Evolutionary conservation across 371 early-diverging fungal genomes (phyloP).

Genomic region (Lichtheimia corymbifera): DNA sequence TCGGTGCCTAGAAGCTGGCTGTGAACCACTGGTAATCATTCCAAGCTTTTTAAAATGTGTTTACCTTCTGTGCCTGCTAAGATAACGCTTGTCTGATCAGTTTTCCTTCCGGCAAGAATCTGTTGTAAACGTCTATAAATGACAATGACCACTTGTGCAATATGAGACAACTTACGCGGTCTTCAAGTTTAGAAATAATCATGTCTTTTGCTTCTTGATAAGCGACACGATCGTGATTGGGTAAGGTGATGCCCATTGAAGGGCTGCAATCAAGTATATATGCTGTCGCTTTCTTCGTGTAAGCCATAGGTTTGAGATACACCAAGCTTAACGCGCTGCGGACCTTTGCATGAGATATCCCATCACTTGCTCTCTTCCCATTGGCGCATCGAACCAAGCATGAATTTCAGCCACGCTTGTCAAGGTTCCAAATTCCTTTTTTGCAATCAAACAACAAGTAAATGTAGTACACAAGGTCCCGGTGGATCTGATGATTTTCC

Average conservation of each 20-base stretch:
- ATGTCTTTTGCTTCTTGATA: conserved; percentile 49
- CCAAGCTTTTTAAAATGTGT: neutral
- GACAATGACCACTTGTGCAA: conserved; percentile 31
- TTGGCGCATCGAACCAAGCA: no score
- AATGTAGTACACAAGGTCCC: no score
- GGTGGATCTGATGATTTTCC: no score
- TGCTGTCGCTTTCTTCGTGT: conserved; percentile 62
- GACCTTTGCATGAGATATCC: no score
- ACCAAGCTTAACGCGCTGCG: no score
- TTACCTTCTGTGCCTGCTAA: conserved; percentile 42
- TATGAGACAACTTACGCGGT: conserved; percentile 38
- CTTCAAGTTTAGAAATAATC: conserved; percentile 34
- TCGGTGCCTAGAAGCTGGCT: conserved; percentile 24
- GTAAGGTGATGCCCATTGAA: conserved; percentile 46
- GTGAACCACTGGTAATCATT: neutral
- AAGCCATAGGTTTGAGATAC: neutral
- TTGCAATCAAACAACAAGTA: no score
- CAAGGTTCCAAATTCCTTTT: no score
- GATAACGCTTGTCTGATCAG: conserved; percentile 39
- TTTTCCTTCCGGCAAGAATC: conserved; percentile 35
- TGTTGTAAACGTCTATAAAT: conserved; percentile 5
- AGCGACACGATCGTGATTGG: conserved; percentile 26
- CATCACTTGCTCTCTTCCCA: no score
- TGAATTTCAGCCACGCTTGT: no score
- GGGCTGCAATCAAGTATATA: conserved; percentile 61